Evolutionary conservation across 441 rosid species (phyloP).

Genomic region (Gossypium schwendimanii): DNA sequence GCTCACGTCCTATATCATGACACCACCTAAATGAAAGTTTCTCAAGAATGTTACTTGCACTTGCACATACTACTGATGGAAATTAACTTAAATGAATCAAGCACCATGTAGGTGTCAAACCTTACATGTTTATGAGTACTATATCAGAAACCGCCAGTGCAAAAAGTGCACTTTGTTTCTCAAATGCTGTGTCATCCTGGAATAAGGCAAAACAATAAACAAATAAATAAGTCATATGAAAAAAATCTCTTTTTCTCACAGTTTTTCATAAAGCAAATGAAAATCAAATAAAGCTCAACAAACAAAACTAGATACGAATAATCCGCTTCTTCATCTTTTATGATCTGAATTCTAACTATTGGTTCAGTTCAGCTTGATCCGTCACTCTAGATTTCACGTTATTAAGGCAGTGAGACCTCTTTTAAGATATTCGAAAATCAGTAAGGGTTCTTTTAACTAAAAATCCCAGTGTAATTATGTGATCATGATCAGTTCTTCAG

Average conservation of each 20-base stretch:
- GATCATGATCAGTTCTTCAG: background rate
- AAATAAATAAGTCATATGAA: background rate
- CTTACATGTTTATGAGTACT: slow-evolving; percentile 97
- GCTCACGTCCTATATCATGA: slow-evolving; percentile 98
- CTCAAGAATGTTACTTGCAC: background rate
- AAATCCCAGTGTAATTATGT: background rate
- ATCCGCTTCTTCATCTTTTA: background rate
- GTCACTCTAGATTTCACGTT: background rate
- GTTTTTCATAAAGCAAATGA: background rate
- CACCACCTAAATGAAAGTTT: slow-evolving; percentile 63
- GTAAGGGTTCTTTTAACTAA: background rate
- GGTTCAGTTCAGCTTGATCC: background rate
- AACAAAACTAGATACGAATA: background rate
- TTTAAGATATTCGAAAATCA: background rate
- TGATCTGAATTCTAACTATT: background rate
- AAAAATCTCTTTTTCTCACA: slow-evolving; percentile 7
- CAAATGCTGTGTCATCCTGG: slow-evolving; percentile 98
- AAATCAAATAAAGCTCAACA: background rate
- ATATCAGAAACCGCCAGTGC: slow-evolving; percentile 99
- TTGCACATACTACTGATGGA: background rate
- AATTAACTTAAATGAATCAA: background rate
- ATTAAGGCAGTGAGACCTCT: background rate
- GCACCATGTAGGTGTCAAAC: slow-evolving; percentile 5
- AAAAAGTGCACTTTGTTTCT: slow-evolving; percentile 99
- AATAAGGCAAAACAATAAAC: slow-evolving; percentile 15